Percentiles rank a stretch among this genome's conserved stretches.
phyloP scores from a whole-genome alignment of 2,329 filamentous ascomycete species.

The Scedosporium minutisporum region DNA sequence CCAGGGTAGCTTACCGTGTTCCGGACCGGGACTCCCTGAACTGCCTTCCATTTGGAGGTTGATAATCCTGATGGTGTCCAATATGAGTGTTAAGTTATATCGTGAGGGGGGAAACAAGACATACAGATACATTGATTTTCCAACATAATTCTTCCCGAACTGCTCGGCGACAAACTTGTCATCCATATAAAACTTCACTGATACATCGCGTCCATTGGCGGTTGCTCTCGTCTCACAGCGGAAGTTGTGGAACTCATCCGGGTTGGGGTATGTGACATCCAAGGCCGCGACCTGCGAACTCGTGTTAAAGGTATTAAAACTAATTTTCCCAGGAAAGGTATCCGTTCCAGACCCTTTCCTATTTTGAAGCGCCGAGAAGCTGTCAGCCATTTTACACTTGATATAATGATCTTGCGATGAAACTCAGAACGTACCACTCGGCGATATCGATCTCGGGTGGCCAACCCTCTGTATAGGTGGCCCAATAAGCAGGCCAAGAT shows the following conservation, averaged over 20 bases:
- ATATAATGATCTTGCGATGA: no score
- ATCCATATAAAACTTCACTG: constrained; percentile 46
- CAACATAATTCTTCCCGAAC: constrained; percentile 37
- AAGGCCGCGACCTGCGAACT: constrained; percentile 33
- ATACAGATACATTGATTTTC: constrained; percentile 34
- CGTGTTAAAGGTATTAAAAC: constrained; percentile 46
- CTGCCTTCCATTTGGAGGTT: constrained; percentile 37
- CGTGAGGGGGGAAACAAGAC: constrained; percentile 8
- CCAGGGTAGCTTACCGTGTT: constrained; percentile 6
- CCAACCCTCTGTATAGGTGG: constrained; percentile 44
- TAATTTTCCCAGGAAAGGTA: constrained; percentile 26
- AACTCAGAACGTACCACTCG: constrained; percentile 28
- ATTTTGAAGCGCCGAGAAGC: no score
- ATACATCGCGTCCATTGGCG: constrained; percentile 38
- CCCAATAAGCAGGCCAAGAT: constrained; percentile 52
- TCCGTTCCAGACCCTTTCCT: constrained; percentile 38
- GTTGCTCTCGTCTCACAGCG: constrained; percentile 38
- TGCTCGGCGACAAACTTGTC: constrained; percentile 38
- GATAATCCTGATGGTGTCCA: constrained; percentile 23
- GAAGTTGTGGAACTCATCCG: constrained; percentile 38
- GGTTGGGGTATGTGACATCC: constrained; percentile 36
- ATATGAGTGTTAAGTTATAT: background rate
- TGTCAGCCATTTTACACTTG: no score
- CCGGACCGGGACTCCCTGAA: constrained; percentile 30
- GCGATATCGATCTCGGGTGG: constrained; percentile 52